Evolutionary conservation across 2,329 filamentous ascomycete species (phyloP), one percentile per base, ranked within the genome.

Genomic region (Clonostachys sp.): DNA sequence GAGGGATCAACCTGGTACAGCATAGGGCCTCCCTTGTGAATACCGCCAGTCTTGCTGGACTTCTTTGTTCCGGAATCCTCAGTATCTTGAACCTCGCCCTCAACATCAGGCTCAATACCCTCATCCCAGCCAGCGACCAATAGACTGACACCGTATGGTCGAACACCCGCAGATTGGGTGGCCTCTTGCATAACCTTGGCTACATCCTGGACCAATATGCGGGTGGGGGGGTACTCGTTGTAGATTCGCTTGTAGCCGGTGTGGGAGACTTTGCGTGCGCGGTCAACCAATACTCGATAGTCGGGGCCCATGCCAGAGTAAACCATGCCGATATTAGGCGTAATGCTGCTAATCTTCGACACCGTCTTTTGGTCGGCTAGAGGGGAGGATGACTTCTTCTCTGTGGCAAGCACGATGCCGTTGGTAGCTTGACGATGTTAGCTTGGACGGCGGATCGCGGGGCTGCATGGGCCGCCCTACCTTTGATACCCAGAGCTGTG

Each of bases 231-330:
- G 75, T 99, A 99, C 75, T 99, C 94, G 74, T 99, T 99, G 80
- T 99, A 99, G 76, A 99, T 91, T 70, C 94, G 90, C 83, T 99
- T 99, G 84, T 99, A 99, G 69, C 86, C 87, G 43, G 94, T 95
- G 75, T 99, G 94, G 48, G 91, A 96, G 57, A 96, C 94, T 73
- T 97, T 99, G 65, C 94, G 91, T 59, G 94, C 94, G 71, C 91
- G 92, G 78, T 99, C 94, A 59, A 97, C 94, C 47, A 99, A 81
- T 49, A 99, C 90, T 69, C 94, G 86, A 77, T 97, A 99, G 72
- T 99, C 94, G 50, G 94, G 94, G 33, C 94, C 92, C 94, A 99
- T 99, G 66, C 94, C 94, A 45, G 91, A 91, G 76, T 99, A 99
- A 61, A 99, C 94, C 89, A 97, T 96, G 68, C 94, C 94, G 70